Evolutionary conservation across 176 grass and related monocot genomes (phyloP).

Genomic region (Poa annua): DNA sequence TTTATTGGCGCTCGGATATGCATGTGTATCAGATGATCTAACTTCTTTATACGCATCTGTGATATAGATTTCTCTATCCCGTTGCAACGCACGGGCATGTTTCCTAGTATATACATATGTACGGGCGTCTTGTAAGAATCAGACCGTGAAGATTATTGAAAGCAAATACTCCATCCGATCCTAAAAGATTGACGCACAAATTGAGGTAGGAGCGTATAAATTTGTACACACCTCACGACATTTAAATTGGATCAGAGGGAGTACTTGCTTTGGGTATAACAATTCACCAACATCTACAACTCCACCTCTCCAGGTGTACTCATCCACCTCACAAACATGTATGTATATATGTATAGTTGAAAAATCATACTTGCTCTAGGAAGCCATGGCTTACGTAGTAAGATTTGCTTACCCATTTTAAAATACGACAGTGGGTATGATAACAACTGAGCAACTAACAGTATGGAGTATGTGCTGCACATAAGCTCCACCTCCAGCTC

Average conservation of each 20-base stretch:
- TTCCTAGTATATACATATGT: too few species aligned
- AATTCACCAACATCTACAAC: background rate
- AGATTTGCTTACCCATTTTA: background rate
- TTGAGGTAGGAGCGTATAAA: too few species aligned
- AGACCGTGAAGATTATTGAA: background rate
- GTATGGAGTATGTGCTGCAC: background rate
- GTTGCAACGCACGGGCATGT: too few species aligned
- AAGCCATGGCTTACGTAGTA: background rate
- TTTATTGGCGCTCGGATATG: too few species aligned
- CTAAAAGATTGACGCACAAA: too few species aligned
- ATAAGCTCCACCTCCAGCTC: background rate
- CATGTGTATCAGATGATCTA: too few species aligned
- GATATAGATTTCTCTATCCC: too few species aligned
- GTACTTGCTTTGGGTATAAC: background rate
- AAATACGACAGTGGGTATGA: background rate
- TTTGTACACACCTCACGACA: too few species aligned
- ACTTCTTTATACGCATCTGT: too few species aligned
- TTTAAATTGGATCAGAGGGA: too few species aligned
- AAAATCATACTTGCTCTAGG: background rate
- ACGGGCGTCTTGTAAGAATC: too few species aligned
- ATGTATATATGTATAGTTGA: background rate
- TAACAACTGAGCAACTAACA: slow-evolving; percentile 16
- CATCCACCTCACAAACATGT: background rate
- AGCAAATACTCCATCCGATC: too few species aligned
- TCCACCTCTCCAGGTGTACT: background rate